A percentile compares a stretch with the other conserved stretches of the same genome.
These are phyloP conservation scores for Stagonosporopsis tanaceti DNA, from an alignment of 2,329 filamentous ascomycete species.

Conservation along the genomic window DNA sequence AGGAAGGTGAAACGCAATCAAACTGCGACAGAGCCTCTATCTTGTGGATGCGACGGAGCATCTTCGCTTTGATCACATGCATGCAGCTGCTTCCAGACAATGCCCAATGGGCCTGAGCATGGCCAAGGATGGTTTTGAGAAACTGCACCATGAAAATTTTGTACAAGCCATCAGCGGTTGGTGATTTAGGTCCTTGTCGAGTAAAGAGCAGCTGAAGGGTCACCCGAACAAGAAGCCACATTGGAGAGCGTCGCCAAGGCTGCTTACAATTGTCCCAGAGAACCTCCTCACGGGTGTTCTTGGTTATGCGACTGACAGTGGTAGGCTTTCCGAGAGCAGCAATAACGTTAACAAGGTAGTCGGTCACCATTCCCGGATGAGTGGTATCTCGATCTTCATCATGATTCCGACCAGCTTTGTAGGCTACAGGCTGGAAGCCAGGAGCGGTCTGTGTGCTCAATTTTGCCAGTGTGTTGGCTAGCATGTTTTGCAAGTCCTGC, in stretches of 20 bases:
- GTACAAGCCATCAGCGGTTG: slow-evolving; percentile 46
- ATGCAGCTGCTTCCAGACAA: slow-evolving; percentile 21
- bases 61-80: slow-evolving; percentile 29
- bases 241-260: slow-evolving; percentile 62
- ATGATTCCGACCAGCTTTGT: slow-evolving; percentile 50
- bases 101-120: slow-evolving; percentile 4
- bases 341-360: slow-evolving; percentile 57
- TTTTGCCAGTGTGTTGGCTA: slow-evolving; percentile 46
- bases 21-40: slow-evolving; percentile 24
- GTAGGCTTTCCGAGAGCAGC: slow-evolving; percentile 46
- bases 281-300: slow-evolving; percentile 64
- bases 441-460: slow-evolving; percentile 48
- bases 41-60: slow-evolving; percentile 35
- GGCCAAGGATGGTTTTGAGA: slow-evolving; percentile 53
- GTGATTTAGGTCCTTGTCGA: slow-evolving; percentile 29
- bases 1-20: slow-evolving; percentile 7
- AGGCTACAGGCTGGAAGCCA: slow-evolving; percentile 45
- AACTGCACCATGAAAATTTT: slow-evolving; percentile 62
- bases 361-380: slow-evolving; percentile 61
- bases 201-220: slow-evolving; percentile 52
- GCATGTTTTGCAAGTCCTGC: slow-evolving; percentile 23
- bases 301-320: slow-evolving; percentile 51
- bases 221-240: slow-evolving; percentile 65
- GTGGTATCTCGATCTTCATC: slow-evolving; percentile 59
- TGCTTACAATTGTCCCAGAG: slow-evolving; percentile 50